Conservation (phyloP, 345 rosid genomes). For the Crucihimalaya himalaica region DNA sequence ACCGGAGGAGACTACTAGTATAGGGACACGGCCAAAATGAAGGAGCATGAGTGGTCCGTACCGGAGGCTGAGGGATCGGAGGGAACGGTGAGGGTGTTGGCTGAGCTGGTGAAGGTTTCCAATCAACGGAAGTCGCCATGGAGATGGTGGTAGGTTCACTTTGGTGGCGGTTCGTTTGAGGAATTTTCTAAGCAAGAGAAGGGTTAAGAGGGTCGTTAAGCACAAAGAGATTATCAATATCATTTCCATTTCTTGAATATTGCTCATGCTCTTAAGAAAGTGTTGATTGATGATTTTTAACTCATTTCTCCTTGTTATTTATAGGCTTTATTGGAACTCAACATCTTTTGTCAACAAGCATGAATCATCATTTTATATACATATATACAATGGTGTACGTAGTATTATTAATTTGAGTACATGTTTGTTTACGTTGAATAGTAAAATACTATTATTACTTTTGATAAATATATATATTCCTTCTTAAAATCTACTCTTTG, state of each 20-base stretch:
- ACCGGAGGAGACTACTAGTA: slow-evolving; percentile 55
- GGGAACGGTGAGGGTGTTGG: slow-evolving; percentile 47
- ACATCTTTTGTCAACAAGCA: background rate
- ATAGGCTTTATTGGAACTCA: background rate
- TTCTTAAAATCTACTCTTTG: too few species aligned
- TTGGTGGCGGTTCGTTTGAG: slow-evolving; percentile 17
- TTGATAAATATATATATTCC: background rate
- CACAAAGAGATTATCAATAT: background rate
- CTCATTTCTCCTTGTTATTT: background rate
- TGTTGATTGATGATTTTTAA: background rate
- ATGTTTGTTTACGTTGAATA: background rate
- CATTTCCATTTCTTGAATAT: slow-evolving; percentile 6
- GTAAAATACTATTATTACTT: background rate
- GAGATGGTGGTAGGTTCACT: slow-evolving; percentile 42
- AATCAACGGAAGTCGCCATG: slow-evolving; percentile 48
- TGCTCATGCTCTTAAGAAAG: background rate
- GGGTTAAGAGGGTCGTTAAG: slow-evolving; percentile 16
- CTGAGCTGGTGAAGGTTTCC: slow-evolving; percentile 66
- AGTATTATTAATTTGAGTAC: background rate
- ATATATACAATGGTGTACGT: background rate
- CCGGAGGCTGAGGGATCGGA: slow-evolving; percentile 40
- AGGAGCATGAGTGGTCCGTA: slow-evolving; percentile 64
- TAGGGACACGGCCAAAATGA: slow-evolving; percentile 48
- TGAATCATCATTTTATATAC: background rate
- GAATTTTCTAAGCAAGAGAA: slow-evolving; percentile 14